Base-by-base conservation (phyloP, 2,329 filamentous ascomycete genomes). In the Chrysoporthe cubensis region DNA sequence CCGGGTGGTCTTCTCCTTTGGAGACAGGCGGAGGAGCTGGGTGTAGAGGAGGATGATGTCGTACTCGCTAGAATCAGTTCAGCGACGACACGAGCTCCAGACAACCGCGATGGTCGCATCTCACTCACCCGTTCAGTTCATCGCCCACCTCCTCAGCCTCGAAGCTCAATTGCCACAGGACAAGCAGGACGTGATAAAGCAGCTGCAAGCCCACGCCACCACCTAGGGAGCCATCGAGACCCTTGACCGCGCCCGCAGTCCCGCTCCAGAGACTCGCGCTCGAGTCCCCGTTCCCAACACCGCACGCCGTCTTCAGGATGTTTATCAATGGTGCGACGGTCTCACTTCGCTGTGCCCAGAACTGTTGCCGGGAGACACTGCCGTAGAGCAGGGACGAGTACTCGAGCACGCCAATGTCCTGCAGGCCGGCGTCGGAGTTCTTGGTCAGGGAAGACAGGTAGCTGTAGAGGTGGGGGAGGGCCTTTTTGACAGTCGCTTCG, bases 1-100 rank as follows among this genome's bases (percentile, higher is more conserved):
- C 42, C 96, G 90, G 0, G 95, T 98, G 1, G 95, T 98, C 85
- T 99, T 99, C 78, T 98, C 96, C 80, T 99, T 99, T 57, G 95
- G 94, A 2, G 96, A 98, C 54, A 97, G 84, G 65, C 94, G 91
- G 66, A 99, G 85, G 48, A 99, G 89, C 72, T 96, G 92, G n/a
- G 92, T 94, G 79, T 97, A 97, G 57, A 98, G 87, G 59, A 94
- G 86, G 71, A 98, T 87, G 72, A 98, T 91, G 75, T 98, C 94
- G 80, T 97, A 93, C 80, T 97, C 94, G 73, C 94, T 97, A 48
- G 37, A 48, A 42, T 9, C 18, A 11, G 58, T 68, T 76, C 74
- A 78, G 80, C 57, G n/a, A 4, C 37, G n/a, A 60, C n/a, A 43
- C 3, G 37, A 26, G 32, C 21, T 60, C 18, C 37, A 44, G 21